Conservation (phyloP, 441 rosid species). For the Melastoma candidum region DNA sequence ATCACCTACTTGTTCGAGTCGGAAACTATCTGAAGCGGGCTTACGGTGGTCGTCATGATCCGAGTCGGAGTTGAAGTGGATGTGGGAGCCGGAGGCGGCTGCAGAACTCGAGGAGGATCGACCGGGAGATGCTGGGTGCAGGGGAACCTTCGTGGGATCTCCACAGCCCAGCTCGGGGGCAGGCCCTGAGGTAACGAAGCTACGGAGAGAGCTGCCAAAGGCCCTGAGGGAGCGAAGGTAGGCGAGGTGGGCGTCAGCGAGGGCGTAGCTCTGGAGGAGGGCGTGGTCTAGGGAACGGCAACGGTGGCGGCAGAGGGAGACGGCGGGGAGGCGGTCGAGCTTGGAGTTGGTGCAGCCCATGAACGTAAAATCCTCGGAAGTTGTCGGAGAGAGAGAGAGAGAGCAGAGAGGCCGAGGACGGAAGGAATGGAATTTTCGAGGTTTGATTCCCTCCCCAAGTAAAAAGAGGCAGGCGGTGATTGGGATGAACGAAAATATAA, state of each 20-base stretch:
- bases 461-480: no score
- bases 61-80: slow-evolving; percentile 26
- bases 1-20: neutral
- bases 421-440: no score
- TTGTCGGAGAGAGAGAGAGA: no score
- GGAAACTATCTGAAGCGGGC: neutral
- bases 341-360: slow-evolving; percentile 20
- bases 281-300: slow-evolving; percentile 18
- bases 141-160: neutral
- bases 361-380: no score
- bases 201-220: slow-evolving; percentile 11
- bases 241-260: slow-evolving; percentile 18
- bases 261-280: slow-evolving; percentile 18
- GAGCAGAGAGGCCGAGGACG: no score
- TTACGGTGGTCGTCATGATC: slow-evolving; percentile 27
- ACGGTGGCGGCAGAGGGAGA: slow-evolving; percentile 21
- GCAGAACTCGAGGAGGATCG: slow-evolving; percentile 21
- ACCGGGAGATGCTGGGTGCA: neutral
- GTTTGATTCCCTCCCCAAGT: no score
- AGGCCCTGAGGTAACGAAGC: slow-evolving; percentile 8
- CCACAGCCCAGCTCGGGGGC: neutral
- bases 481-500: no score
- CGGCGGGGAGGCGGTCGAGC: slow-evolving; percentile 18
- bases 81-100: slow-evolving; percentile 31
- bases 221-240: slow-evolving; percentile 14